Percentiles rank a stretch among this genome's conserved stretches.
Conservation (phyloP, 352 stramenopile genomes). For the Pythium aristosporum region DNA sequence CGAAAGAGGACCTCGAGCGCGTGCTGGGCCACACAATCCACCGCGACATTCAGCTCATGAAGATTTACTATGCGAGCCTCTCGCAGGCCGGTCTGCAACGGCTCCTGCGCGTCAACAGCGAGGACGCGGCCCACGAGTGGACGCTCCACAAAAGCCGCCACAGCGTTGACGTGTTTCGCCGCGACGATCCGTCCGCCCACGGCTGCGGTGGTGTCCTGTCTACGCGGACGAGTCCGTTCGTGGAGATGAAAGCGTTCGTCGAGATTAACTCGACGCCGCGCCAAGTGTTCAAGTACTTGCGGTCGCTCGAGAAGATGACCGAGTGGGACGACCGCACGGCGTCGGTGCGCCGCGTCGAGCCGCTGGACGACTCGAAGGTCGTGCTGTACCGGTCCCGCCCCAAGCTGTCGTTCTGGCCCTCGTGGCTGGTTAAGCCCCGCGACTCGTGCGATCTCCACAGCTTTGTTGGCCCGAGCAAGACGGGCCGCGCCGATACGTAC, state of each 20-base stretch:
- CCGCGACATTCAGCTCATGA: slow-evolving; percentile 71
- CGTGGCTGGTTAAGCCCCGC: slow-evolving; percentile 75
- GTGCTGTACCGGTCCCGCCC: slow-evolving; percentile 68
- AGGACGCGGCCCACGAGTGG: slow-evolving; percentile 41
- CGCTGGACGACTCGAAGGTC: slow-evolving; percentile 58
- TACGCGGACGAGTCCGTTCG: slow-evolving; percentile 42
- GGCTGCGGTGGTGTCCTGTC: slow-evolving; percentile 20
- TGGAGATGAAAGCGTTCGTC: slow-evolving; percentile 77
- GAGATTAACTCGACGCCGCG: slow-evolving; percentile 42
- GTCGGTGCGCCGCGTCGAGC: slow-evolving; percentile 54
- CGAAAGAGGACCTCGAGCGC: slow-evolving; percentile 50
- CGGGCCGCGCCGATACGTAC: slow-evolving; percentile 57
- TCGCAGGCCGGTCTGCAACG: slow-evolving; percentile 56
- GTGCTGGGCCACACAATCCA: slow-evolving; percentile 61
- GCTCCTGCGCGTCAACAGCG: slow-evolving; percentile 43
- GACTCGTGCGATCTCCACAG: slow-evolving; percentile 81
- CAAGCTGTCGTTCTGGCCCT: slow-evolving; percentile 74
- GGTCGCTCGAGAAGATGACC: slow-evolving; percentile 39
- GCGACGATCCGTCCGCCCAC: slow-evolving; percentile 15
- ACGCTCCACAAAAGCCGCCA: slow-evolving; percentile 42
- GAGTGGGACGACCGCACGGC: slow-evolving; percentile 38
- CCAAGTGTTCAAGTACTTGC: slow-evolving; percentile 60
- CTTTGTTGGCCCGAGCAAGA: slow-evolving; percentile 57
- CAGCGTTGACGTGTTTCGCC: slow-evolving; percentile 25
- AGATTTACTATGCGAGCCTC: slow-evolving; percentile 68